A percentile compares a stretch with the other conserved stretches of the same genome.
Evolutionary conservation across 106 monocot genomes (phyloP).

Genomic region (Phalaenopsis aphrodite): DNA sequence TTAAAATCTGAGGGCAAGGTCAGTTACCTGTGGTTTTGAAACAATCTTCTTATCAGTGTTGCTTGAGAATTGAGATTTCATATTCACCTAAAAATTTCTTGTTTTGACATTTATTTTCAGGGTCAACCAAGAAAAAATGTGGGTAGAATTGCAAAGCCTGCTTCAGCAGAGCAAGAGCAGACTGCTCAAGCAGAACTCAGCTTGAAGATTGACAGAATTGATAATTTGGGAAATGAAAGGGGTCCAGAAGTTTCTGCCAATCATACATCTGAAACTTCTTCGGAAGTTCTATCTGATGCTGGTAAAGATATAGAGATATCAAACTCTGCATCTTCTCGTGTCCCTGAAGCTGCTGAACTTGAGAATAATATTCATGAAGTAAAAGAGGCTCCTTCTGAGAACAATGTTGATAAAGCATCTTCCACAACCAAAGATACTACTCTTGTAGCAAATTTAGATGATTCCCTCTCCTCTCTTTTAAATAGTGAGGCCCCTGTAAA

Average conservation of each 20-base stretch:
- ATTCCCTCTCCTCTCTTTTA: slow-evolving; percentile 7
- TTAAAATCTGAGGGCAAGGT: slow-evolving; percentile 56
- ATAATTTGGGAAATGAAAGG: slow-evolving; percentile 14
- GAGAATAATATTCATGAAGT: slow-evolving; percentile 16
- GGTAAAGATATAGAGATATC: slow-evolving; percentile 12
- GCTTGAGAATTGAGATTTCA: neutral
- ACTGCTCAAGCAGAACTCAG: slow-evolving; percentile 13
- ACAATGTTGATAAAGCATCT: slow-evolving; percentile 12
- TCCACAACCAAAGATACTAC: slow-evolving; percentile 14
- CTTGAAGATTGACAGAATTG: slow-evolving; percentile 28
- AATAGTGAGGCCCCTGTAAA: slow-evolving; percentile 14
- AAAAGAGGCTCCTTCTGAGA: slow-evolving; percentile 30
- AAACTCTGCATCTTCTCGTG: slow-evolving; percentile 9
- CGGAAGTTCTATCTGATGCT: slow-evolving; percentile 16
- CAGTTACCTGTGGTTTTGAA: neutral
- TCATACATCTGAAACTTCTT: slow-evolving; percentile 9
- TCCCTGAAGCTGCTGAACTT: slow-evolving; percentile 16
- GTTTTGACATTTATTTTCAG: slow-evolving; percentile 20
- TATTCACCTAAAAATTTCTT: neutral
- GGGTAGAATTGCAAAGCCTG: slow-evolving; percentile 14
- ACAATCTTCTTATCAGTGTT: neutral
- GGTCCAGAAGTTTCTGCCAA: slow-evolving; percentile 12
- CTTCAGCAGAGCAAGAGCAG: slow-evolving; percentile 15
- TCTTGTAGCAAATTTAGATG: slow-evolving; percentile 10
- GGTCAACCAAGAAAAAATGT: slow-evolving; percentile 26